Evolutionary conservation across 1,284 basidiomycete genomes (phyloP).

Genomic region (Sanghuangporus sanghuang): DNA sequence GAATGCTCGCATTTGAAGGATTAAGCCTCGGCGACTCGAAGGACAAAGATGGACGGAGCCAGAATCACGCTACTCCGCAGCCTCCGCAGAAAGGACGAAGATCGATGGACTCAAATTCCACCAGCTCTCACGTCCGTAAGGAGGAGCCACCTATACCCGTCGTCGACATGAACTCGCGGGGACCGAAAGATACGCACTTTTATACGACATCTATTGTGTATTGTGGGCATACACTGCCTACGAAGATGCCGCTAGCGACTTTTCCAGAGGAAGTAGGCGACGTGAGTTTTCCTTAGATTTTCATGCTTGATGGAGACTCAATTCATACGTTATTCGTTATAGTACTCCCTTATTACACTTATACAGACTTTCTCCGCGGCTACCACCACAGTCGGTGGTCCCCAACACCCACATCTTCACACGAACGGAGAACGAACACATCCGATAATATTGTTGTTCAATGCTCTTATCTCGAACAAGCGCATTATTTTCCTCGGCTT

Average conservation of each 20-base stretch:
- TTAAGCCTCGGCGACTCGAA: background rate
- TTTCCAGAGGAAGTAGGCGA: constrained; percentile 96
- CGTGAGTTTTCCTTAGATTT: constrained; percentile 42
- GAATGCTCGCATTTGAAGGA: constrained; percentile 31
- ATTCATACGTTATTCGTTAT: constrained; percentile 10
- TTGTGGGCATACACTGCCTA: constrained; percentile 73
- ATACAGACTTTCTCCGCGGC: constrained; percentile 83
- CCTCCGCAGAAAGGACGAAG: constrained; percentile 43
- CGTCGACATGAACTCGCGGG: constrained; percentile 37
- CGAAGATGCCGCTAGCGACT: constrained; percentile 80
- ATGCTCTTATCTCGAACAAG: constrained; percentile 90
- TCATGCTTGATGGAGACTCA: background rate
- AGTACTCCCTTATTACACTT: constrained; percentile 92
- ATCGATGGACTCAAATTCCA: constrained; percentile 68
- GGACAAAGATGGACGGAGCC: constrained; percentile 22
- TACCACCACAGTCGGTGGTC: constrained; percentile 60
- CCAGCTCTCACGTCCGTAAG: constrained; percentile 45
- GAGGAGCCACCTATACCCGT: constrained; percentile 29
- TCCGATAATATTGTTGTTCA: constrained; percentile 92
- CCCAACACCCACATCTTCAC: constrained; percentile 88
- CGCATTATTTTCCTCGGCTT: constrained; percentile 93
- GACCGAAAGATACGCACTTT: constrained; percentile 87
- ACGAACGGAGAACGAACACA: constrained; percentile 88
- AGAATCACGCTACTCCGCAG: constrained; percentile 30
- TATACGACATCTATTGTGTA: constrained; percentile 84